A percentile compares a stretch with the other conserved stretches of the same genome.
Evolutionary conservation across 202 grass and related monocot species (phyloP).

Genomic region (Musa balbisiana): DNA sequence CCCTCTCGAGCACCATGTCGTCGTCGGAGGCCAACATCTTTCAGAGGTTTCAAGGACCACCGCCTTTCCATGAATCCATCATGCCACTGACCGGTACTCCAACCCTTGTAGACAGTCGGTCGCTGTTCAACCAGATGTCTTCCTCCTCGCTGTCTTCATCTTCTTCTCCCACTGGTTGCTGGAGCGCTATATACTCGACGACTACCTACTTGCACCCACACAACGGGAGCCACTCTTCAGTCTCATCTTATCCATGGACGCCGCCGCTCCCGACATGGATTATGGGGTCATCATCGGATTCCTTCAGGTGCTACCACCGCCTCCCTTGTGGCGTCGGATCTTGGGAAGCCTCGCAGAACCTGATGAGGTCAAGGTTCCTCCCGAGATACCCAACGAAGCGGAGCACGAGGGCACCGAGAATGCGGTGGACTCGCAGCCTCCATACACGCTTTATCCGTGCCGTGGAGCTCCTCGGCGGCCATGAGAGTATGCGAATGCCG

Average conservation of each 20-base stretch:
- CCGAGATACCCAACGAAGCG: constrained; percentile 32
- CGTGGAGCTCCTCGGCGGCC: constrained; percentile 92
- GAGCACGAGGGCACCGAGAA: constrained; percentile 79
- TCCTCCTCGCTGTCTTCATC: not conserved
- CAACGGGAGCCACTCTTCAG: not conserved
- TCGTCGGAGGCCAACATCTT: not conserved
- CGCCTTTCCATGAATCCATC: not conserved
- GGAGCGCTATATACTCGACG: not conserved
- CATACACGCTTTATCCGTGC: constrained; percentile 89
- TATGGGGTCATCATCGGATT: not conserved
- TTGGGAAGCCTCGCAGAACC: not conserved
- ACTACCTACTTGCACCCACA: not conserved
- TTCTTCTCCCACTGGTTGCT: not conserved
- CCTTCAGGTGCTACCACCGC: not conserved
- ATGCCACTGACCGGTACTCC: not conserved
- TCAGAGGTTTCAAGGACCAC: not conserved
- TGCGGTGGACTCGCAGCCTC: constrained; percentile 95
- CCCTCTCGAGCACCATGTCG: not conserved
- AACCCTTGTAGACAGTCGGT: not conserved
- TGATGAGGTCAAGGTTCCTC: not conserved
- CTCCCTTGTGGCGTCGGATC: not conserved
- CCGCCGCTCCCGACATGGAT: not conserved
- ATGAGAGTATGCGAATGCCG: constrained; percentile 58
- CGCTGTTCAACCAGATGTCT: not conserved
- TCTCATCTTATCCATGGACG: not conserved